Evolutionary conservation across 768 basidiomycete species (phyloP), one percentile per base, ranked within the genome.

Genomic region (Leccinum barrowsii): DNA sequence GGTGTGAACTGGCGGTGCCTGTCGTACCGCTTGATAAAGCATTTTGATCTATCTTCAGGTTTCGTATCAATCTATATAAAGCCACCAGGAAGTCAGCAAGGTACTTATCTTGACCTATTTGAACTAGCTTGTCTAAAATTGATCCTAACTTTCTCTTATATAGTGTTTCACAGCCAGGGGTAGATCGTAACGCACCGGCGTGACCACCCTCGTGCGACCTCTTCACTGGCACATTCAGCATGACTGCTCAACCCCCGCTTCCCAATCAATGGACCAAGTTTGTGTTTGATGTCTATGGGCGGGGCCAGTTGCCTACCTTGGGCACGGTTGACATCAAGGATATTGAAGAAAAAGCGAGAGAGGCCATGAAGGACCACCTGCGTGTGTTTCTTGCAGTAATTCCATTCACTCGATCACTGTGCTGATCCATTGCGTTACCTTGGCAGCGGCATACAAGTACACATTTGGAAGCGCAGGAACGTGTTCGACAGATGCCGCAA

Each of bases 391-490:
- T 3, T 7, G n/a, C 11, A 24, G 26, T 12, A 30, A 4, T 22
- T 3, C 19, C n/a, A 30, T 19, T 6, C 32, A 44, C 2, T 30
- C 50, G 26, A 63, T 50, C 22, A 5, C 2, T 13, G 19, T 6
- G 12, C 50, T 51, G 28, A 22, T 50, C 1, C 10, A 17, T 8
- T 22, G n/a, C 22, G 5, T 17, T 21, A 15, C 7, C 1, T 50
- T 24, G 15, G 8, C 78, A 90, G 85, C 56, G 73, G 79, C 89
- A 8, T 94, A 86, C 74, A 77, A 84, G 74, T 94, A 92, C 65
- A 85, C 86, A 2, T 82, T 81, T 56, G 90, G 89, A 44, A 90
- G 84, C 60, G 92, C 92, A 10, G 93, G 92, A 1, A 81, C 83
- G 3, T 77, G 78, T 56, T 76, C 80, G 28, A 94, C 93, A 2